These are phyloP conservation scores for Leccinum longicurvipes DNA, from an alignment of 768 basidiomycete species.

Conservation along the genomic window DNA sequence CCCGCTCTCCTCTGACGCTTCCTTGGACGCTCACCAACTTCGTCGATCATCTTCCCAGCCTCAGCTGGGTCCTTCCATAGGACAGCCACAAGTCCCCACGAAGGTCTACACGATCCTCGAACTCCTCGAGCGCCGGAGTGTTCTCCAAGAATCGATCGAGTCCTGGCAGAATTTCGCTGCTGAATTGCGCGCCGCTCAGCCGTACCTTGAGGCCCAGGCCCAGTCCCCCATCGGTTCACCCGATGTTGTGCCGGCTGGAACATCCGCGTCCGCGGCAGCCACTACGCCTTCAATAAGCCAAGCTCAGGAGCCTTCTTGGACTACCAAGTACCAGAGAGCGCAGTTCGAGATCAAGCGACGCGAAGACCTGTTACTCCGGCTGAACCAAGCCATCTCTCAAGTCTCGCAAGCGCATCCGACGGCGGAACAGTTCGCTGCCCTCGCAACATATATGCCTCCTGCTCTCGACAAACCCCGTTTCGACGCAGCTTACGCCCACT, in stretches of 20 bases:
- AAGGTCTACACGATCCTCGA: conserved; percentile 26
- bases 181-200: conserved; percentile 17
- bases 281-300: conserved; percentile 1
- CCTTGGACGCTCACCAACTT: conserved; percentile 19
- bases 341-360: conserved; percentile 32
- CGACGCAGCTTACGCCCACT: conserved; percentile 27
- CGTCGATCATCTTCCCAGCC: conserved; percentile 30
- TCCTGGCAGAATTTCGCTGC: conserved; percentile 19
- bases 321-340: conserved; percentile 19
- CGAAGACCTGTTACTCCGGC: conserved; percentile 24
- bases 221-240: not conserved
- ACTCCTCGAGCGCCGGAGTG: conserved; percentile 22
- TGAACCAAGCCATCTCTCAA: conserved; percentile 28
- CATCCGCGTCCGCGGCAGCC: not conserved
- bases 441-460: conserved; percentile 28
- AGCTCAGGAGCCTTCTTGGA: conserved; percentile 19
- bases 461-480: conserved; percentile 28
- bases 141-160: conserved; percentile 27
- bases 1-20: conserved; percentile 4
- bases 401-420: conserved; percentile 10
- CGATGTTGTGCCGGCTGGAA: not conserved
- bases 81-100: conserved; percentile 12
- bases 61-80: conserved; percentile 18
- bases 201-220: conserved; percentile 10
- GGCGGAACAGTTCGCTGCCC: conserved; percentile 24